These are phyloP conservation scores for Colletotrichum spinosum DNA, from an alignment of 2,329 filamentous ascomycete genomes.

Conservation along the genomic window DNA sequence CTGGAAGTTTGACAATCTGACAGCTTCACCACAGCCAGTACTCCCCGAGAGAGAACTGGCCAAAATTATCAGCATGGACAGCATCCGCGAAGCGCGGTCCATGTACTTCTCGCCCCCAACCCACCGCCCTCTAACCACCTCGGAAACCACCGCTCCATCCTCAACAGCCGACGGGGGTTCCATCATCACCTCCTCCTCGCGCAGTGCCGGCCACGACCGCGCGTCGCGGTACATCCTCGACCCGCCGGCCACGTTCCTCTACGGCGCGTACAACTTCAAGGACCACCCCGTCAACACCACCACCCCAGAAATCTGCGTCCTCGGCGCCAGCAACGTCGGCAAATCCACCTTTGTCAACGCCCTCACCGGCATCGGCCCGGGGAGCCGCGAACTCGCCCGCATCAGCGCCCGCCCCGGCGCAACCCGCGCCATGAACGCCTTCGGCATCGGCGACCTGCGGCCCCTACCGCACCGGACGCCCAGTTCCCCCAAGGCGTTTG, in stretches of 20 bases:
- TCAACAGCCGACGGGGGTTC: constrained; percentile 13
- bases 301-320: constrained; percentile 76
- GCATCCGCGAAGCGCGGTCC: constrained; percentile 23
- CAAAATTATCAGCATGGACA: constrained; percentile 15
- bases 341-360: constrained; percentile 92
- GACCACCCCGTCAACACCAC: constrained; percentile 63
- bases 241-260: constrained; percentile 53
- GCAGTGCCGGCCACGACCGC: constrained; percentile 4
- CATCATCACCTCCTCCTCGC: constrained; percentile 1
- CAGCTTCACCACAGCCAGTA: constrained; percentile 5
- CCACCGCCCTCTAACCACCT: constrained; percentile 1
- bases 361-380: constrained; percentile 64
- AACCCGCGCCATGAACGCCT: constrained; percentile 67
- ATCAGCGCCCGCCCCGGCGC: constrained; percentile 64
- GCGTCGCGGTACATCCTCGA: constrained; percentile 25
- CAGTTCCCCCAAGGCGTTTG: constrained; percentile 29
- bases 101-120: constrained; percentile 20
- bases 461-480: constrained; percentile 42
- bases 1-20: not conserved
- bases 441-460: constrained; percentile 60
- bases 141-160: not conserved
- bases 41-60: constrained; percentile 19
- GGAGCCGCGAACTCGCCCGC: constrained; percentile 53
- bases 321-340: constrained; percentile 90
- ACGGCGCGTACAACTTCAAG: constrained; percentile 61